Evolutionary conservation across 306 rosid species (phyloP), one percentile per base, ranked within the genome.

Genomic region (Dalbergia oliveri): DNA sequence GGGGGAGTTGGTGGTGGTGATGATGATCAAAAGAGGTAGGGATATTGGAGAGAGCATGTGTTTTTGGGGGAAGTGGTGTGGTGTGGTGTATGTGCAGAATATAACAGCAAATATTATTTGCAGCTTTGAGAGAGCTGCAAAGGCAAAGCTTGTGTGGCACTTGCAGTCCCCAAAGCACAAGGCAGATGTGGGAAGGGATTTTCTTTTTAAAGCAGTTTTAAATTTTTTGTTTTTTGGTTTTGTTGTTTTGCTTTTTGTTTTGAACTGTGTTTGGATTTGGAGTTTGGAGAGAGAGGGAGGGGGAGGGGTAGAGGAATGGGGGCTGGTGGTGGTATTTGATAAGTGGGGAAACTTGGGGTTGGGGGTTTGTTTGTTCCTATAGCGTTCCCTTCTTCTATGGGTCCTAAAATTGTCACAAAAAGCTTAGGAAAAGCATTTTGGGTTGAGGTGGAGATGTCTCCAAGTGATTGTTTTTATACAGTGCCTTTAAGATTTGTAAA

Each of bases 161-260:
- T 85, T 84, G 83, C 94, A 82, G 85, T 80, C 91, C 69, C 89
- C 91, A 82, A 89, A 79, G 90, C 91, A 84, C 91, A 82, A 89
- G 76, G 90, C 89, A 84, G 77, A 31, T 65, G 63, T 23, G 41
- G 44, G 44, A 6, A 0, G 14, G 86, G 57, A 35, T 39, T 65
- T 79, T 75, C 76, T 72, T 45, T 85, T 72, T 82, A 69, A 26
- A 1, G 1, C 31, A 2, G 61, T 65, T 73, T 71, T 78, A 33
- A 31, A 31, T 72, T 75, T 41, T 86, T 71, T 84, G 43, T 71
- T 41, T 72, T 81, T 58, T 41, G 6, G 23, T 5, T 83, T 80
- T 84, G 87, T 85, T 80, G 84, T 63, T 72, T 81, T 54, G 57
- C 83, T 76, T 72, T 85, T 88, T 79, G 85, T 79, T 85, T 82